These are phyloP conservation scores for Terfezia claveryi DNA, from an alignment of 495 filamentous ascomycete genomes.

Conservation along the genomic window DNA sequence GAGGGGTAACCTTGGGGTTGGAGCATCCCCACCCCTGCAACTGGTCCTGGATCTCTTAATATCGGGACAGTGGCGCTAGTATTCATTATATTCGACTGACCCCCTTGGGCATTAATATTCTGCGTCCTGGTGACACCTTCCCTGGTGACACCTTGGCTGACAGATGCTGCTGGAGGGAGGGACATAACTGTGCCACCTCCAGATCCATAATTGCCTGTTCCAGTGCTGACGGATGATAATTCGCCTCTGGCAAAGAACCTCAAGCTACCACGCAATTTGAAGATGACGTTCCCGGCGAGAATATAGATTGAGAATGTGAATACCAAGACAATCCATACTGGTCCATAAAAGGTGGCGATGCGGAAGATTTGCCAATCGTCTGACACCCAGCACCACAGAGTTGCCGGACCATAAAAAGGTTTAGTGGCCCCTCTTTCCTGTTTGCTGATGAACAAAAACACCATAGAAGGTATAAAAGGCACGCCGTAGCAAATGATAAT, in stretches of 20 bases:
- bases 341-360: constrained; percentile 60
- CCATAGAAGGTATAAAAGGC: constrained; percentile 46
- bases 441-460: constrained; percentile 39
- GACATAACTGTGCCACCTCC: not conserved
- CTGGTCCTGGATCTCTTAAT: not conserved
- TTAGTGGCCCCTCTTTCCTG: constrained; percentile 19
- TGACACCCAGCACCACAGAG: constrained; percentile 71
- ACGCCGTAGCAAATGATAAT: constrained; percentile 51
- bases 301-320: constrained; percentile 54
- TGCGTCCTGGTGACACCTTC: constrained; percentile 7
- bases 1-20: not conserved
- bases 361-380: constrained; percentile 47
- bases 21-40: not conserved
- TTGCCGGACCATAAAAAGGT: constrained; percentile 50
- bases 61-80: not conserved
- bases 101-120: not conserved
- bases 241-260: constrained; percentile 23
- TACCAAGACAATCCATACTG: constrained; percentile 55
- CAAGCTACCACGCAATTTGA: constrained; percentile 33
- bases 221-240: constrained; percentile 23
- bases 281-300: constrained; percentile 50
- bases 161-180: not conserved
- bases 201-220: constrained; percentile 17
- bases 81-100: too few species aligned
- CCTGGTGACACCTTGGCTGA: constrained; percentile 7